These are phyloP conservation scores for Incumbomyces lentus DNA, from an alignment of 2,329 filamentous ascomycete species.

Conservation along the genomic window DNA sequence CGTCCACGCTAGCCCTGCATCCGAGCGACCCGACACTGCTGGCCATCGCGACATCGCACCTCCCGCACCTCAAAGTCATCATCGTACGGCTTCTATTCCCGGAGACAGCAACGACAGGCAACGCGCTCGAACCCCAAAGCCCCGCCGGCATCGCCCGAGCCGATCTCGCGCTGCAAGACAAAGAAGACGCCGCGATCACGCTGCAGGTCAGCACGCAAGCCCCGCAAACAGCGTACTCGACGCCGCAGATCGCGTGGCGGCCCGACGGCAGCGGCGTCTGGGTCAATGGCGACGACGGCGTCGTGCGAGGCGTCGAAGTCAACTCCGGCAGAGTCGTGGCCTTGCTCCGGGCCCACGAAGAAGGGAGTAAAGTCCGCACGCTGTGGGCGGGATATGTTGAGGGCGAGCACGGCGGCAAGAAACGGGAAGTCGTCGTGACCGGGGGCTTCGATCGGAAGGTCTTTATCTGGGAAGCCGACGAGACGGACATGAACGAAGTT, in stretches of 20 bases:
- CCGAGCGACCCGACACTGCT: slow-evolving; percentile 45
- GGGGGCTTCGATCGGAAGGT: slow-evolving; percentile 55
- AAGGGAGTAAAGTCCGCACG: slow-evolving; percentile 48
- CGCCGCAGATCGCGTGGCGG: slow-evolving; percentile 51
- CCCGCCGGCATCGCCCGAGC: slow-evolving; percentile 14
- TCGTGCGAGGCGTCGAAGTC: slow-evolving; percentile 49
- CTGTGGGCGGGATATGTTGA: slow-evolving; percentile 44
- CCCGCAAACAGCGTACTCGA: slow-evolving; percentile 55
- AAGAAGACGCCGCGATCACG: slow-evolving; percentile 50
- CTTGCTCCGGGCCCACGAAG: slow-evolving; percentile 35
- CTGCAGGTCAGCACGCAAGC: slow-evolving; percentile 50
- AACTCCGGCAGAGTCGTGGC: slow-evolving; percentile 47
- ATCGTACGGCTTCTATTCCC: slow-evolving; percentile 49
- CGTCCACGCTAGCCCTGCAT: slow-evolving; percentile 45
- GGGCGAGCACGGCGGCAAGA: slow-evolving; percentile 11
- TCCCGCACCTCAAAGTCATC: slow-evolving; percentile 54
- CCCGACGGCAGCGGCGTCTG: slow-evolving; percentile 52
- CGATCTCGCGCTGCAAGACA: slow-evolving; percentile 36
- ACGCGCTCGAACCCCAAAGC: slow-evolving; percentile 9
- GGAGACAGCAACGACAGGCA: slow-evolving; percentile 8
- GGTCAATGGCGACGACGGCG: slow-evolving; percentile 56
- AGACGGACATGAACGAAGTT: background rate
- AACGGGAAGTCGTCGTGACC: slow-evolving; percentile 42
- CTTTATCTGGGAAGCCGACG: slow-evolving; percentile 40
- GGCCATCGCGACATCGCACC: slow-evolving; percentile 50